Evolutionary conservation across 257 asterid species (phyloP).

Genomic region (Buddleja alternifolia): DNA sequence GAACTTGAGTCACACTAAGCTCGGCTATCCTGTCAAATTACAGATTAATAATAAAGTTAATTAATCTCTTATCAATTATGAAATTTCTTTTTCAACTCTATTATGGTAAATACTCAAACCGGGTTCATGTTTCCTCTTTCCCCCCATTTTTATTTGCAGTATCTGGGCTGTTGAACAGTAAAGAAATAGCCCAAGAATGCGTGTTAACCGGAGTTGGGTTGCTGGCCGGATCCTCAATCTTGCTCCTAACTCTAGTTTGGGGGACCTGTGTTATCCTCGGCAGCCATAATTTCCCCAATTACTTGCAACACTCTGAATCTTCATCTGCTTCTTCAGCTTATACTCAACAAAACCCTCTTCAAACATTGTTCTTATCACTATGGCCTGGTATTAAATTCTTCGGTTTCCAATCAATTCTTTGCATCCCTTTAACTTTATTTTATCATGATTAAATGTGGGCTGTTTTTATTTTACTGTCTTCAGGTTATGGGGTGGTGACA

Average conservation of each 20-base stretch:
- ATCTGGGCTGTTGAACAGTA: constrained; percentile 50
- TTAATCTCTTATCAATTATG: too few relatives aligned
- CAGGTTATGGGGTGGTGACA: constrained; percentile 48
- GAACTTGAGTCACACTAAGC: too few relatives aligned
- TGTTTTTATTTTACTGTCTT: background rate
- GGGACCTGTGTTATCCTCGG: constrained; percentile 53
- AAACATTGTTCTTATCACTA: constrained; percentile 33
- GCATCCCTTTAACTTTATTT: too few relatives aligned
- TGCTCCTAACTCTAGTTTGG: constrained; percentile 54
- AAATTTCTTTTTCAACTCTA: too few relatives aligned
- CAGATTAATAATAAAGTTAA: too few relatives aligned
- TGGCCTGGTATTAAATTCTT: constrained; percentile 39
- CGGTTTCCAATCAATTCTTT: too few relatives aligned
- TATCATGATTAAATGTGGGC: background rate
- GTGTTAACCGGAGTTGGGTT: constrained; percentile 60
- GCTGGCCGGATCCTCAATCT: constrained; percentile 62
- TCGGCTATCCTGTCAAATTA: too few relatives aligned
- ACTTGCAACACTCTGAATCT: background rate
- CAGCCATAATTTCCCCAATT: constrained; percentile 24
- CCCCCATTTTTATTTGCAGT: constrained; percentile 26
- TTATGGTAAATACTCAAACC: too few relatives aligned
- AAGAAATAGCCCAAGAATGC: constrained; percentile 47
- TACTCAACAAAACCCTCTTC: constrained; percentile 18
- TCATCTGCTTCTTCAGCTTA: constrained; percentile 12
- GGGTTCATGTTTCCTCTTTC: too few relatives aligned